phyloP scores from a whole-genome alignment of 768 basidiomycete species.

The Mycena capillaripes region DNA sequence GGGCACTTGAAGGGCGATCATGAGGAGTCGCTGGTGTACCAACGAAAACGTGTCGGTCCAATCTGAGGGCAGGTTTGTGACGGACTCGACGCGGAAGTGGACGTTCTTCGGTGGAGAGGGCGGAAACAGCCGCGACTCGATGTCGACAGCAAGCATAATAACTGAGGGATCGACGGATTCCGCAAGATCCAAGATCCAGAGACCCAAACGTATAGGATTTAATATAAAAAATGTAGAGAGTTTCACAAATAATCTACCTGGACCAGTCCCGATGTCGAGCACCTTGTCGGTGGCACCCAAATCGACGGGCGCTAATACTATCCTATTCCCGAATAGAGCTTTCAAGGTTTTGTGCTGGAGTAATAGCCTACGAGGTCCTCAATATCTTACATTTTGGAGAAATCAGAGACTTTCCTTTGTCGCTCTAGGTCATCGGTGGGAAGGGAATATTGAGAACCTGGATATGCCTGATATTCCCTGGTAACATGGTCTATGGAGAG shows the following conservation, averaged over 20 bases:
- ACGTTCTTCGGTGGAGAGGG: background rate
- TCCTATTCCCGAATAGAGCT: background rate
- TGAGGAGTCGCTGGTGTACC: background rate
- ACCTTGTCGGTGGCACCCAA: background rate
- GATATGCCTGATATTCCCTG: background rate
- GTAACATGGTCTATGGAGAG: background rate
- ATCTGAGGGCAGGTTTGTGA: background rate
- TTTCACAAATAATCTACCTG: background rate
- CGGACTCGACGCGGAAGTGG: background rate
- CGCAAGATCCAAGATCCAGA: background rate
- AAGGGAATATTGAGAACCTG: background rate
- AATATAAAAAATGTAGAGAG: background rate
- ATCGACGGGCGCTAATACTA: background rate
- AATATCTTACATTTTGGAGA: too few species aligned
- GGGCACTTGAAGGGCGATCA: background rate
- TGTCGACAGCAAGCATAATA: background rate
- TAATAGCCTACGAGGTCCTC: background rate
- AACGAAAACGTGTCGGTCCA: background rate
- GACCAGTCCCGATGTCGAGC: background rate
- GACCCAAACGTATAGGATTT: background rate
- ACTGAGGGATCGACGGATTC: background rate
- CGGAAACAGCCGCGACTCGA: background rate
- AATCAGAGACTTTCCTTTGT: background rate
- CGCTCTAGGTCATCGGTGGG: background rate
- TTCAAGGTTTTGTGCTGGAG: background rate